A percentile compares a stretch with the other conserved stretches of the same genome.
Evolutionary conservation across 2,329 filamentous ascomycete species (phyloP).

Genomic region (Dryadomyces quercus-mongolicae): DNA sequence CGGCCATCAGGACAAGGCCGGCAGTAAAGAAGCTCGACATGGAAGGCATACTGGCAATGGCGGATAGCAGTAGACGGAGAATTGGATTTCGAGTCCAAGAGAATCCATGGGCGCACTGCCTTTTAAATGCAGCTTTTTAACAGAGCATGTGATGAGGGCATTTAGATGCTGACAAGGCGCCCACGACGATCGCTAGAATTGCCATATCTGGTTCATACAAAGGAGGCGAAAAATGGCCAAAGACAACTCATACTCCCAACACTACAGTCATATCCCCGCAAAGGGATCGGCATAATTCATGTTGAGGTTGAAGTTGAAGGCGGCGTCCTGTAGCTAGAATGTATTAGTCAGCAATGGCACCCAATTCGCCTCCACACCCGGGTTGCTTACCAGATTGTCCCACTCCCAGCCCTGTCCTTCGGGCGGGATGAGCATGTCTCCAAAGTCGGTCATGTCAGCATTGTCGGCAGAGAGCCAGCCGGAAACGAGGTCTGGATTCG

Average conservation of each 20-base stretch:
- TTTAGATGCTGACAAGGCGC: not conserved
- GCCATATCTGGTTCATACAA: too few species aligned
- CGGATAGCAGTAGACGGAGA: too few species aligned
- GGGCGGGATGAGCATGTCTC: not conserved
- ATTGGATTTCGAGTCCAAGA: too few species aligned
- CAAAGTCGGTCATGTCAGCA: not conserved
- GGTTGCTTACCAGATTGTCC: conserved; percentile 12
- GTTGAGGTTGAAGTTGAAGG: conserved; percentile 14
- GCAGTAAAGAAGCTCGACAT: not conserved
- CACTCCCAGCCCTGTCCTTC: conserved; percentile 11
- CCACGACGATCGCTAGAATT: too few species aligned
- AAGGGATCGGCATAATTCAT: conserved; percentile 8
- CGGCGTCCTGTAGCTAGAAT: conserved; percentile 12
- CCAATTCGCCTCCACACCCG: not conserved
- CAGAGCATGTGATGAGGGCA: too few species aligned
- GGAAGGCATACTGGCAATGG: not conserved
- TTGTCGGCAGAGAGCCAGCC: not conserved
- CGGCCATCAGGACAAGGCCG: not conserved
- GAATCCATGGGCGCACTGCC: too few species aligned
- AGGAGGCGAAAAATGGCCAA: too few species aligned
- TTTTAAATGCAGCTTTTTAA: not conserved
- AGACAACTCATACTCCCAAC: too few species aligned
- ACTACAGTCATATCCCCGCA: conserved; percentile 3
- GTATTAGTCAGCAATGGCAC: not conserved
- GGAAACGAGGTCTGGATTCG: not conserved